Evolutionary conservation across 1,284 basidiomycete genomes (phyloP).

Genomic region (Irpex sp.): DNA sequence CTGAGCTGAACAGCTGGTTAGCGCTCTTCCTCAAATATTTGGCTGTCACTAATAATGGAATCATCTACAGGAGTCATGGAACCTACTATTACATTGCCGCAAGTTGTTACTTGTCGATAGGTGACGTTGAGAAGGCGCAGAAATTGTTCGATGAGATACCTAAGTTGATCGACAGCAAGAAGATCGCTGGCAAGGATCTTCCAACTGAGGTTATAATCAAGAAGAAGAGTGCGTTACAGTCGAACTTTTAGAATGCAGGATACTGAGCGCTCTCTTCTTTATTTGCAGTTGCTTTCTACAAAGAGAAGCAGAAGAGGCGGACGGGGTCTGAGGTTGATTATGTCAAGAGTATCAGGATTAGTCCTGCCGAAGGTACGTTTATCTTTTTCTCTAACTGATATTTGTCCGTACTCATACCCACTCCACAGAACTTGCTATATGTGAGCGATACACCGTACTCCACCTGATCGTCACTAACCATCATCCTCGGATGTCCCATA

Average conservation of each 20-base stretch:
- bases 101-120: constrained; percentile 56
- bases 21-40: constrained; percentile 12
- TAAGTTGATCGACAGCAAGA: constrained; percentile 49
- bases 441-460: constrained; percentile 31
- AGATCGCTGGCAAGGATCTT: constrained; percentile 59
- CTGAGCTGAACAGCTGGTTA: constrained; percentile 64
- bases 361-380: constrained; percentile 57
- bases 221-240: constrained; percentile 49
- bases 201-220: constrained; percentile 72
- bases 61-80: constrained; percentile 54
- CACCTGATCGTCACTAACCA: background rate
- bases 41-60: background rate
- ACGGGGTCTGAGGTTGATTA: constrained; percentile 47
- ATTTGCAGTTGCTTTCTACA: constrained; percentile 61
- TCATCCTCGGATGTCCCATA: background rate
- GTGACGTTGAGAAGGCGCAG: constrained; percentile 49
- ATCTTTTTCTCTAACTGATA: background rate
- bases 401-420: background rate
- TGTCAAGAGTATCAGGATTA: constrained; percentile 54
- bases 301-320: constrained; percentile 52
- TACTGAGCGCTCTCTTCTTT: too few species aligned
- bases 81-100: constrained; percentile 74
- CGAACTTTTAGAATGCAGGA: background rate
- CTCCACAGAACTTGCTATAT: constrained; percentile 48
- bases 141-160: constrained; percentile 59